These are phyloP conservation scores for Mucuna pruriens DNA, from an alignment of 306 rosid species.

Conservation along the genomic window DNA sequence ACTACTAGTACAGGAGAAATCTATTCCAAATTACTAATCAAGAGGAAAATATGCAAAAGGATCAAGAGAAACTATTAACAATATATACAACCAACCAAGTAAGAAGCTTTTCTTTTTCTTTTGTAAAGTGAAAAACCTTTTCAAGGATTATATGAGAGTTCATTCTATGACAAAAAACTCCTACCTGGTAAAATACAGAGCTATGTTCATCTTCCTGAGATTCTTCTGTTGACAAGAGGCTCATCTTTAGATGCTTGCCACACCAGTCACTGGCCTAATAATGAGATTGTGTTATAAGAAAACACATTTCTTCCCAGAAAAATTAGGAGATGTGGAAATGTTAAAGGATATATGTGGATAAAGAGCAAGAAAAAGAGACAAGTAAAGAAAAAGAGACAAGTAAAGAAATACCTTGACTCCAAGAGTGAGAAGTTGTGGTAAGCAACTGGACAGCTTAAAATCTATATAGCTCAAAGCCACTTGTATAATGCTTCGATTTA, in stretches of 20 bases:
- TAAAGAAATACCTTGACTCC: constrained; percentile 65
- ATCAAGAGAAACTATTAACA: not conserved
- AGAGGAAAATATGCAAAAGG: not conserved
- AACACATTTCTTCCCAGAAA: not conserved
- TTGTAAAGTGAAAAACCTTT: not conserved
- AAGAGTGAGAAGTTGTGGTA: constrained; percentile 64
- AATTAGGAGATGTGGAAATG: constrained; percentile 5
- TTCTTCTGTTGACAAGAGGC: constrained; percentile 77
- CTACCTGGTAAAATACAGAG: constrained; percentile 77
- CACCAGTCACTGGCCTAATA: constrained; percentile 79
- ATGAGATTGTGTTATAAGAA: constrained; percentile 25
- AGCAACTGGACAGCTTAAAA: constrained; percentile 50
- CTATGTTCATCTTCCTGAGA: constrained; percentile 86
- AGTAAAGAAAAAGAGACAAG: constrained; percentile 4
- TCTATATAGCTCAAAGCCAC: constrained; percentile 59
- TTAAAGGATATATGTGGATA: not conserved
- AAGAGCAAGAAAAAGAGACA: not conserved
- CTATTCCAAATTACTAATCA: not conserved
- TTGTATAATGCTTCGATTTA: constrained; percentile 65
- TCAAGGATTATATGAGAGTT: constrained; percentile 14
- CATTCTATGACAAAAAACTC: constrained; percentile 17
- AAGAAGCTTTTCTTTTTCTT: not conserved
- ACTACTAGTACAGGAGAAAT: constrained; percentile 1
- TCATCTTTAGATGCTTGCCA: constrained; percentile 85
- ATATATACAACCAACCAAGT: not conserved